Evolutionary conservation across 352 stramenopile genomes (phyloP).

Genomic region (Paralagenidium karlingii): DNA sequence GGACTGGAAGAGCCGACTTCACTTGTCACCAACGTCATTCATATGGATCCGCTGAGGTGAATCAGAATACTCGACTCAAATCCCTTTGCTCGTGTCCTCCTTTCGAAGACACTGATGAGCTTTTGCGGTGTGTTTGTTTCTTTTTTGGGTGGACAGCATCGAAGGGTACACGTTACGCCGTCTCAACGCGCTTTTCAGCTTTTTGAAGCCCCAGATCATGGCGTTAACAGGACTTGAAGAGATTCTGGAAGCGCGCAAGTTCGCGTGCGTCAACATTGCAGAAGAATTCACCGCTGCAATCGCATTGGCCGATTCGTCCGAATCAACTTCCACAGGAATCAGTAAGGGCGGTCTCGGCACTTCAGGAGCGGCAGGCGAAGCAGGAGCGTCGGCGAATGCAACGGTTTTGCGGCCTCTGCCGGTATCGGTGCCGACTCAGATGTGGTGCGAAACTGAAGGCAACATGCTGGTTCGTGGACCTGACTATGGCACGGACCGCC

Average conservation of each 20-base stretch:
- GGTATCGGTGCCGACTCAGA: slow-evolving; percentile 39
- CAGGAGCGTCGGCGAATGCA: neutral
- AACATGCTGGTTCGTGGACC: slow-evolving; percentile 59
- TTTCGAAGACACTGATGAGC: too few relatives aligned
- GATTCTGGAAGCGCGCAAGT: slow-evolving; percentile 66
- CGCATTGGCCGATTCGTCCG: slow-evolving; percentile 9
- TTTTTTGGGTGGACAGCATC: slow-evolving; percentile 12
- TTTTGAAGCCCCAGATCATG: slow-evolving; percentile 44
- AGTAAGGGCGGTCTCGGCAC: slow-evolving; percentile 8
- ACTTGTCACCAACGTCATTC: slow-evolving; percentile 58
- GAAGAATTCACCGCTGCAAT: slow-evolving; percentile 40
- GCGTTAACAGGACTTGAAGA: slow-evolving; percentile 42
- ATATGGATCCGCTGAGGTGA: slow-evolving; percentile 42
- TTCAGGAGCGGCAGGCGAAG: slow-evolving; percentile 3
- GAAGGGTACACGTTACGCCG: slow-evolving; percentile 48
- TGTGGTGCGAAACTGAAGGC: slow-evolving; percentile 57
- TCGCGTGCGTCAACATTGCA: slow-evolving; percentile 50
- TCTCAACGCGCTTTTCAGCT: slow-evolving; percentile 36
- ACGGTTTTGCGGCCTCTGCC: slow-evolving; percentile 18
- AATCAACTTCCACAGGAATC: slow-evolving; percentile 1
- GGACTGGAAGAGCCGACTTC: slow-evolving; percentile 46
- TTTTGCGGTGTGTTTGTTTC: too few relatives aligned
- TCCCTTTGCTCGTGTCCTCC: too few relatives aligned
- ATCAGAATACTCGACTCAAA: too few relatives aligned
- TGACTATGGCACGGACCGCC: slow-evolving; percentile 51